Evolutionary conservation across 1,139 yeast genomes (phyloP).

Genomic region (Saccharomycopsis hybrid): DNA sequence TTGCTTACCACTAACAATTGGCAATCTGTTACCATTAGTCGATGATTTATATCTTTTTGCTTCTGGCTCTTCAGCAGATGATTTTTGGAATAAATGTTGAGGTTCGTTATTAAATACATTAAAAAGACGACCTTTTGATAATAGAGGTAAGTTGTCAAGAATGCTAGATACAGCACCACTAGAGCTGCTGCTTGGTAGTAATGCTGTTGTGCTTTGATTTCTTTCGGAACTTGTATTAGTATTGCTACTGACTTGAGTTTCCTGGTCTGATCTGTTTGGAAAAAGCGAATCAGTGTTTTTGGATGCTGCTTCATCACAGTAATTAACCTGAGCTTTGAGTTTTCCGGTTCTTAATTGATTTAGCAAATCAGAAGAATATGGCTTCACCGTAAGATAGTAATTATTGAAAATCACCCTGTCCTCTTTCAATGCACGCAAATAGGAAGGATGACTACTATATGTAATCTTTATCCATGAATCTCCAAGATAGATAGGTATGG

Average conservation of each 20-base stretch:
- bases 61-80: background rate
- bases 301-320: background rate
- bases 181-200: too few species aligned
- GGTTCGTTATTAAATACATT: background rate
- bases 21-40: slow-evolving; percentile 4
- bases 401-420: slow-evolving; percentile 11
- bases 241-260: background rate
- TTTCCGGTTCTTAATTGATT: slow-evolving; percentile 2
- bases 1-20: slow-evolving; percentile 15
- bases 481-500: slow-evolving; percentile 18
- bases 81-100: background rate
- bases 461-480: slow-evolving; percentile 20
- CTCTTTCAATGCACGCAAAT: slow-evolving; percentile 18
- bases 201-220: too few species aligned
- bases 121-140: background rate
- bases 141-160: background rate
- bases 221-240: too few species aligned
- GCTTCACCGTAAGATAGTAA: background rate
- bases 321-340: background rate
- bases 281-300: background rate
- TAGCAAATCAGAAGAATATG: slow-evolving; percentile 6
- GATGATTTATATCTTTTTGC: slow-evolving; percentile 4
- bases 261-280: background rate
- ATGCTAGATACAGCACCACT: background rate
- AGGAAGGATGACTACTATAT: slow-evolving; percentile 14